Conservation (phyloP, 2,329 filamentous ascomycete genomes). For the Camillea tinctor region DNA sequence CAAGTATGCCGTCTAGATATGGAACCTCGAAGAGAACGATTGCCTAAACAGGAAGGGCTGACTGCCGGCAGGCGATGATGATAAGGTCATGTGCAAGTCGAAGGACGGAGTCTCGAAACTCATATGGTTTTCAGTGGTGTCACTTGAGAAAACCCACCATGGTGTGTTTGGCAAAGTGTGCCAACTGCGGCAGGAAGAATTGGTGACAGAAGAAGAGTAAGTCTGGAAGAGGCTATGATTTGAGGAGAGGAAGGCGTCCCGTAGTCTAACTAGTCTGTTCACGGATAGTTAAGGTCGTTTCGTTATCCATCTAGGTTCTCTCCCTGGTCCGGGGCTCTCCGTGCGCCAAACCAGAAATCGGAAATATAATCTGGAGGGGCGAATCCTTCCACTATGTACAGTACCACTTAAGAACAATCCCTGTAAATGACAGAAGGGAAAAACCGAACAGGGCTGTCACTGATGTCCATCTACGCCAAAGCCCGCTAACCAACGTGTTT, state of each 20-base stretch:
- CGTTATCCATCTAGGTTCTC: slow-evolving; percentile 25
- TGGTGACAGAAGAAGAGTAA: slow-evolving; percentile 24
- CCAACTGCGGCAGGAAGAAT: slow-evolving; percentile 17
- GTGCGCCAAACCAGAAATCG: slow-evolving; percentile 47
- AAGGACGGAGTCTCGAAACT: slow-evolving; percentile 10
- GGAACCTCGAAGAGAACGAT: slow-evolving; percentile 16
- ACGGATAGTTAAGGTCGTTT: slow-evolving; percentile 24
- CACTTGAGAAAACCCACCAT: slow-evolving; percentile 18
- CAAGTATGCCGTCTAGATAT: slow-evolving; percentile 17
- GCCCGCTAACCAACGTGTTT: slow-evolving; percentile 34
- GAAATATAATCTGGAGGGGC: slow-evolving; percentile 48
- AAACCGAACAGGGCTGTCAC: slow-evolving; percentile 38
- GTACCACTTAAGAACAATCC: slow-evolving; percentile 24
- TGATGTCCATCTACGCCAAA: slow-evolving; percentile 30
- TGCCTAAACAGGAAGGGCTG: slow-evolving; percentile 28
- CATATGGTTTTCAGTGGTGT: slow-evolving; percentile 22
- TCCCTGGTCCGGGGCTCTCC: slow-evolving; percentile 40
- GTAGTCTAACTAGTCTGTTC: slow-evolving; percentile 23
- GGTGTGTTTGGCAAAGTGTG: slow-evolving; percentile 18
- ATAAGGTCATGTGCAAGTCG: slow-evolving; percentile 20
- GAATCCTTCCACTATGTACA: slow-evolving; percentile 31
- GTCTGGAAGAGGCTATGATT: slow-evolving; percentile 27
- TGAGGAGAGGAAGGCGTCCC: slow-evolving; percentile 28
- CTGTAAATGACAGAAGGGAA: slow-evolving; percentile 38
- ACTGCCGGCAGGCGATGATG: slow-evolving; percentile 19